Conservation (phyloP, 1,284 basidiomycete genomes). For the Ceratobasidium sp. region DNA sequence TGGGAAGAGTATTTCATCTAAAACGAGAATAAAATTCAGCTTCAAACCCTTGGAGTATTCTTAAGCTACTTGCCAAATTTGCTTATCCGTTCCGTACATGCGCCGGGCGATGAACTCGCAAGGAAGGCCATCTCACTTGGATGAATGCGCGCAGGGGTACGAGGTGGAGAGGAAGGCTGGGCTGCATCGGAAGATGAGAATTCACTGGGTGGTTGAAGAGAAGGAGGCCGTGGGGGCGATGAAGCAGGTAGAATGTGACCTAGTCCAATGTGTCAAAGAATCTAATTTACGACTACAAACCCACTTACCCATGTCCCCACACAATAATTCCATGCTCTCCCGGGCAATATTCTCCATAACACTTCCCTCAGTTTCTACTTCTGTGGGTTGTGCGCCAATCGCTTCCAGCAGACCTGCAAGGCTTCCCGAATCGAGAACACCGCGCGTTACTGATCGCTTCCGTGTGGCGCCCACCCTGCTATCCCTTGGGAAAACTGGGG, state of each 20-base stretch:
- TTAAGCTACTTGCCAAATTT: slow-evolving; percentile 12
- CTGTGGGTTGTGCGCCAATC: not conserved
- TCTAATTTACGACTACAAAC: not conserved
- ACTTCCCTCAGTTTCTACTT: not conserved
- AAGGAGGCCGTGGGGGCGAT: not conserved
- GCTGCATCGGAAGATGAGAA: slow-evolving; percentile 21
- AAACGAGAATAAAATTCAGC: not conserved
- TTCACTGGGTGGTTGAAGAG: not conserved
- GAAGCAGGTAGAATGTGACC: slow-evolving; percentile 17
- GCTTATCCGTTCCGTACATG: not conserved
- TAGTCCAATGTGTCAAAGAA: not conserved
- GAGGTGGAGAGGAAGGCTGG: slow-evolving; percentile 28
- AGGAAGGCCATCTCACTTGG: slow-evolving; percentile 17
- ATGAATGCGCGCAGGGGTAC: slow-evolving; percentile 9
- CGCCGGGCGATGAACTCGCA: slow-evolving; percentile 1
- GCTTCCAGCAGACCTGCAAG: not conserved
- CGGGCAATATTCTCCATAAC: slow-evolving; percentile 18
- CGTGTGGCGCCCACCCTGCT: not conserved
- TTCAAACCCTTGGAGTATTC: not conserved
- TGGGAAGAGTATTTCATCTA: slow-evolving; percentile 29
- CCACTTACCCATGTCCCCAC: slow-evolving; percentile 26
- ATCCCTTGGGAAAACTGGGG: slow-evolving; percentile 9
- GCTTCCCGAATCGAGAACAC: not conserved
- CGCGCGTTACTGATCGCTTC: not conserved
- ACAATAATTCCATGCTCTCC: slow-evolving; percentile 15